Percentiles rank a stretch among this genome's conserved stretches.
These are phyloP conservation scores for Zymoseptoria ardabiliae DNA, from an alignment of 2,329 filamentous ascomycete genomes.

Conservation along the genomic window DNA sequence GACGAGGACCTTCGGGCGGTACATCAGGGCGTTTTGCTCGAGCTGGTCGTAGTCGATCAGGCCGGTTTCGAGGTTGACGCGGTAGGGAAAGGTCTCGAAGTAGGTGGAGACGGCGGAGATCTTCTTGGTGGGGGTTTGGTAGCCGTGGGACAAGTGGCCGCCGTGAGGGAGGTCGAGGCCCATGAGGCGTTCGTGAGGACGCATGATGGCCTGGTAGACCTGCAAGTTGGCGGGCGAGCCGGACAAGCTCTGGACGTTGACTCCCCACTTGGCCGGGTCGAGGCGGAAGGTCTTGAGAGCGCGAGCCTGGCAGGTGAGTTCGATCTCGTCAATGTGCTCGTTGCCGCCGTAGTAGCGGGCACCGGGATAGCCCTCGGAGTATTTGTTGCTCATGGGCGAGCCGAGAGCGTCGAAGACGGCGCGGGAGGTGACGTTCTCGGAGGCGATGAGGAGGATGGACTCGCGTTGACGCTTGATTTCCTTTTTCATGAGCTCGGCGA, in stretches of 20 bases:
- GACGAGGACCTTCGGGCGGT: conserved; percentile 91
- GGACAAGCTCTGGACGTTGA: conserved; percentile 93
- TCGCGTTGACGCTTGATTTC: conserved; percentile 96
- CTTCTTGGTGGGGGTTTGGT: conserved; percentile 75
- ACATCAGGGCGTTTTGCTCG: conserved; percentile 81
- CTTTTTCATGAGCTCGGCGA: conserved; percentile 92
- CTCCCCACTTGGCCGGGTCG: conserved; percentile 85
- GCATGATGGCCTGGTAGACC: conserved; percentile 88
- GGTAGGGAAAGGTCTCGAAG: conserved; percentile 98
- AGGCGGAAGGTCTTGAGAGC: conserved; percentile 87
- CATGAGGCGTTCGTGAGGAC: conserved; percentile 92
- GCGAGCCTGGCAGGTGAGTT: conserved; percentile 89
- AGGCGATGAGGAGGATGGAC: conserved; percentile 97
- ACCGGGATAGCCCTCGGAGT: conserved; percentile 96
- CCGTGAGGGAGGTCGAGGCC: conserved; percentile 93
- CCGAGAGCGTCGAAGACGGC: conserved; percentile 97
- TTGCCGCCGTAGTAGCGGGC: conserved; percentile 99
- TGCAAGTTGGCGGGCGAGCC: conserved; percentile 68
- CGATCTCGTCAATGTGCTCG: conserved; percentile 95
- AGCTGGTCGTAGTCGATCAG: conserved; percentile 96
- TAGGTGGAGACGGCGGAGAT: conserved; percentile 98
- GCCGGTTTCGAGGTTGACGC: conserved; percentile 79
- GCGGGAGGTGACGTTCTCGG: conserved; percentile 97
- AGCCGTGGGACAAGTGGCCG: conserved; percentile 91
- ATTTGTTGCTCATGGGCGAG: conserved; percentile 90